Evolutionary conservation across 306 rosid genomes (phyloP).

Genomic region (Astragalus glycyphyllos): DNA sequence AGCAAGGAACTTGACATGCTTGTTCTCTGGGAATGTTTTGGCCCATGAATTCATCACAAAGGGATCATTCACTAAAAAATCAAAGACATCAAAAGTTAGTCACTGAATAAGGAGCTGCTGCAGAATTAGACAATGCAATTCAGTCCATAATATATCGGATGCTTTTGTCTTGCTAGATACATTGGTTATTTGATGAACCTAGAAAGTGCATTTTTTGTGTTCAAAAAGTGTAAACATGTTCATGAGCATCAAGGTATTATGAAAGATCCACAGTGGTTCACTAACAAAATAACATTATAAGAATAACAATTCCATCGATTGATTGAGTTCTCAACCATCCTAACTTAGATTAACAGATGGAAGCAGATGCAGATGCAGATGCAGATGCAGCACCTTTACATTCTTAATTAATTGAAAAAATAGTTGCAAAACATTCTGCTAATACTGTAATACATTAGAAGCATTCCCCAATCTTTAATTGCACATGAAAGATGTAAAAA

Average conservation of each 20-base stretch:
- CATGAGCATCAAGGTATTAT: not conserved
- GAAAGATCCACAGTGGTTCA: not conserved
- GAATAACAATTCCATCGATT: too few species aligned
- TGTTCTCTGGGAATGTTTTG: constrained; percentile 80
- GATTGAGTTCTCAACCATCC: too few species aligned
- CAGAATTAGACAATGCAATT: too few species aligned
- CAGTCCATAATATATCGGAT: too few species aligned
- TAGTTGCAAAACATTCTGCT: not conserved
- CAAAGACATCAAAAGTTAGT: constrained; percentile 17
- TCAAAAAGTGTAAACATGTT: not conserved
- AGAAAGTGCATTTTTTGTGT: too few species aligned
- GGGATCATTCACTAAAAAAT: constrained; percentile 82
- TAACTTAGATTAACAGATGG: too few species aligned
- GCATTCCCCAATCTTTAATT: not conserved
- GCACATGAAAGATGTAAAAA: not conserved
- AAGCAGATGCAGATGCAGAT: too few species aligned
- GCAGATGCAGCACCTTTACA: not conserved
- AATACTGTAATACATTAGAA: not conserved
- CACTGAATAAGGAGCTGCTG: not conserved
- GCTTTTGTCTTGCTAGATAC: too few species aligned
- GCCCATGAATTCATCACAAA: constrained; percentile 95
- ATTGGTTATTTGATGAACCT: too few species aligned
- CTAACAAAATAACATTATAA: too few species aligned
- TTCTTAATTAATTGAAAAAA: not conserved
- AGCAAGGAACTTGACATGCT: constrained; percentile 87